Base-by-base conservation (phyloP, 2,329 filamentous ascomycete genomes). In the Periconia sp. region DNA sequence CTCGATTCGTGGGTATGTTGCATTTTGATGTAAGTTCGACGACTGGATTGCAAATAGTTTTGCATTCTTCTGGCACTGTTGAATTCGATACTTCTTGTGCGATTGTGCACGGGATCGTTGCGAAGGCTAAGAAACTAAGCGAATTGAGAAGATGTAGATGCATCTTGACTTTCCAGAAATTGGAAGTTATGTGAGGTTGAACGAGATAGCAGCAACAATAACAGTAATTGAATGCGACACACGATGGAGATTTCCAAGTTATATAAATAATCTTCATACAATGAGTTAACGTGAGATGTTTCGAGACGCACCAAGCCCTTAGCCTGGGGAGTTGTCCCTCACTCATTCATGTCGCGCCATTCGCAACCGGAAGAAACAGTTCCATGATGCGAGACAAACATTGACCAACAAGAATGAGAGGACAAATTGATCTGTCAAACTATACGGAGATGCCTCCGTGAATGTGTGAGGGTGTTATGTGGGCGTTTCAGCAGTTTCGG, bases 11-110 rank as follows among this genome's bases (percentile, higher is more conserved):
- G 21, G 4, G 5, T 28, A 23, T 39, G n/a, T 57, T 16, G 31
- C 24, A 76, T 26, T 54, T 57, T 23, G 57, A 57, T 37, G 64
- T 67, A 21, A 74, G 63, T 17, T 66, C 47, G 8, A 57, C 63
- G 23, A 73, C 56, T 31, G 73, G 70, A 16, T 56, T 41, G 50
- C 73, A 74, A 54, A 73, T 69, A 48, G 56, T 46, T 19, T 55
- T 48, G 57, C 71, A 73, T 26, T 49, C 52, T n/a, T 42, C 36
- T 6, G 72, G 70, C 3, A 40, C 32, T 6, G 45, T 36, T 24
- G 34, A 39, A 4, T 39, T 39, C 13, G 42, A 30, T 10, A 25
- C 26, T 1, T 31, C 24, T 4, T 35, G 19, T 9, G 40, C 26
- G 15, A 48, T 40, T 18, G 50, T 50, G 21, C 47, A 19, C 8